Base-by-base conservation (phyloP, 495 filamentous ascomycete genomes). In the Penicillium soppii region DNA sequence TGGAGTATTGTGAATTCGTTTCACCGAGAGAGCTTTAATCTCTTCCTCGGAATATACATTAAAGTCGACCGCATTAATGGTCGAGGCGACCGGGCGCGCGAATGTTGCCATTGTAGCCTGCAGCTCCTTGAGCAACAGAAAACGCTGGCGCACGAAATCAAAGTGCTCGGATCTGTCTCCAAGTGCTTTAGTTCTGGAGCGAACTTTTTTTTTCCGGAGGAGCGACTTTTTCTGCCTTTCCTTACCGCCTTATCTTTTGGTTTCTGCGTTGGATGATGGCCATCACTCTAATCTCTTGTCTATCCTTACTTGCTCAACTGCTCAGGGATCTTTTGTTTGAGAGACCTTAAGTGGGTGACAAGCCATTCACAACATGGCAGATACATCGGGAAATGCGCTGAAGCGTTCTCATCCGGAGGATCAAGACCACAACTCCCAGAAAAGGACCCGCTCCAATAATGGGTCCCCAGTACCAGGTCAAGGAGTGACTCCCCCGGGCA, bases 41-140 rank as follows among this genome's bases (percentile, higher is more conserved):
- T 97, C 95, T 47, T 86, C 79, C 38, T 84, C 68, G 44, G 85
- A 81, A 57, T 95, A 84, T 65, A 90, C 85, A 26, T 80, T 84
- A 75, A 99, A 99, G 65, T 92, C 87, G 57, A 97, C 90, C 63
- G 88, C 88, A 65, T 83, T 80, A 67, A 99, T 86, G 66, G 83
- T 72, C 58, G 91, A 95, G 61, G 87, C 77, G 53, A 97, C 84
- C 30, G 94, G 91, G 61, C 92, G 89, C 46, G 92, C 88, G 61
- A 92, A 90, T 70, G 92, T 96, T 87, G 70, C 70, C 73, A 76
- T 78, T 64, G 57, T 72, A 58, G 52, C 64, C 60, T 70, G 69
- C 60, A 72, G 65, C 75, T 71, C 62, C 57, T 54, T 25, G 72
- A 75, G 70, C 70, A 53, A 73, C 70, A 63, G 61, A 69, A 63